Conservation (phyloP, 495 filamentous ascomycete species). For the Penicillium ochrochloron region DNA sequence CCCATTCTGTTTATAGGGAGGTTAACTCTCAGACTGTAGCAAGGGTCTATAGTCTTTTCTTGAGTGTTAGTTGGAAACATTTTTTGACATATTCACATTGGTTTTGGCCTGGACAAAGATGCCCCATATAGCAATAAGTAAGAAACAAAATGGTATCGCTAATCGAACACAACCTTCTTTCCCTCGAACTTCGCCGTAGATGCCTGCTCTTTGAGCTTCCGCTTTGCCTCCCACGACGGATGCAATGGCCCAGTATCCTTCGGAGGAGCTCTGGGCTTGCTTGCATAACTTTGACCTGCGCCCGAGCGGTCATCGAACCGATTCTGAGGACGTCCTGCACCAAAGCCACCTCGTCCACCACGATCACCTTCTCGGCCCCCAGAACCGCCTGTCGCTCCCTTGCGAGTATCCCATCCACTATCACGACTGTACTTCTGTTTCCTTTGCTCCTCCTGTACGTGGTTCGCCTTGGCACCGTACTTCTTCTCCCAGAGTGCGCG, state of each 20-base stretch:
- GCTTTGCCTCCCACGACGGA: slow-evolving; percentile 92
- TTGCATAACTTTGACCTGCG: slow-evolving; percentile 11
- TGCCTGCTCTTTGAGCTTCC: slow-evolving; percentile 76
- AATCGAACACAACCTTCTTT: slow-evolving; percentile 93
- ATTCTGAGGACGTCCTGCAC: slow-evolving; percentile 15
- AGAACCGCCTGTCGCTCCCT: slow-evolving; percentile 45
- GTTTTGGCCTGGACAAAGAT: neutral
- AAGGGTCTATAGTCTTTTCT: neutral
- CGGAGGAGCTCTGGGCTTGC: slow-evolving; percentile 43
- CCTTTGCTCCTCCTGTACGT: slow-evolving; percentile 54
- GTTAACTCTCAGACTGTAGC: neutral
- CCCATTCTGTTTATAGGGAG: neutral
- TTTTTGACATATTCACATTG: neutral
- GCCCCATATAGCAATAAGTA: neutral
- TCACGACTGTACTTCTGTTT: slow-evolving; percentile 42
- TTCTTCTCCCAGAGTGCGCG: slow-evolving; percentile 92
- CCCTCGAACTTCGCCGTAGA: slow-evolving; percentile 70
- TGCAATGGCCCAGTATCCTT: slow-evolving; percentile 73
- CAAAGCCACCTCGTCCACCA: slow-evolving; percentile 10
- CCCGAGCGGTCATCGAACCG: slow-evolving; percentile 15
- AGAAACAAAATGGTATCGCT: slow-evolving; percentile 21
- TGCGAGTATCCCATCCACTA: slow-evolving; percentile 53
- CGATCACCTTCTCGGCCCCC: slow-evolving; percentile 18
- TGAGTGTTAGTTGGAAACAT: neutral
- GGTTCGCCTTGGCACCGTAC: slow-evolving; percentile 75